phyloP scores from a whole-genome alignment of 768 basidiomycete genomes.

The Pisolithus albus region DNA sequence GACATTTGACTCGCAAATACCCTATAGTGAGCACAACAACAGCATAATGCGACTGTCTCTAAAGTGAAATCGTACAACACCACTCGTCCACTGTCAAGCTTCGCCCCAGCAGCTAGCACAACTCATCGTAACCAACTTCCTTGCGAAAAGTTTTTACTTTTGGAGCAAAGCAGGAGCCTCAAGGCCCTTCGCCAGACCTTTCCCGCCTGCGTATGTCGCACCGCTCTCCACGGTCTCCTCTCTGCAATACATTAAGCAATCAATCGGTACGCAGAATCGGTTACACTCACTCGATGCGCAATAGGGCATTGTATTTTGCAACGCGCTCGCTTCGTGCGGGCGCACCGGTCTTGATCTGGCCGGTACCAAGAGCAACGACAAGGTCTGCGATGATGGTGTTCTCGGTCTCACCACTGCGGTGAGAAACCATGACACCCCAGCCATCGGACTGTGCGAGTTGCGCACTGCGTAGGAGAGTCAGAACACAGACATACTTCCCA shows the following conservation, averaged over 20 bases:
- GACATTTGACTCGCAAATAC: slow-evolving; percentile 15
- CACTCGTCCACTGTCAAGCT: not conserved
- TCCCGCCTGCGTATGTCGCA: slow-evolving; percentile 66
- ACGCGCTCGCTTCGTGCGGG: slow-evolving; percentile 95
- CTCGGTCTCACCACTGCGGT: slow-evolving; percentile 98
- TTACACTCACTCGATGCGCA: slow-evolving; percentile 78
- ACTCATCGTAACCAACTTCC: not conserved
- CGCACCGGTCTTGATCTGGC: slow-evolving; percentile 98
- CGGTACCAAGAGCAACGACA: slow-evolving; percentile 83
- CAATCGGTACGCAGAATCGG: not conserved
- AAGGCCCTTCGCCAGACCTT: slow-evolving; percentile 73
- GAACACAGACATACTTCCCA: not conserved
- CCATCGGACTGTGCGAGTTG: slow-evolving; percentile 93
- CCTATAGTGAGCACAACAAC: slow-evolving; percentile 16
- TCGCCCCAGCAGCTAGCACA: not conserved
- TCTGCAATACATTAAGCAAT: slow-evolving; percentile 32
- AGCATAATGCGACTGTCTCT: slow-evolving; percentile 16
- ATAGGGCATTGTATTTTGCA: slow-evolving; percentile 85
- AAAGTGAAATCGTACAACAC: slow-evolving; percentile 23
- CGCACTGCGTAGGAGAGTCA: slow-evolving; percentile 45
- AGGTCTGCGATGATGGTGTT: slow-evolving; percentile 96
- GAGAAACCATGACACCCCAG: slow-evolving; percentile 99
- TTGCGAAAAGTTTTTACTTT: slow-evolving; percentile 37
- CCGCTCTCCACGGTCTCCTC: slow-evolving; percentile 66
- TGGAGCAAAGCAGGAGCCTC: slow-evolving; percentile 65